A percentile compares a stretch with the other conserved stretches of the same genome.
These are phyloP conservation scores for Metschnikowia orientalis DNA, from an alignment of 805 yeast species.

Conservation along the genomic window DNA sequence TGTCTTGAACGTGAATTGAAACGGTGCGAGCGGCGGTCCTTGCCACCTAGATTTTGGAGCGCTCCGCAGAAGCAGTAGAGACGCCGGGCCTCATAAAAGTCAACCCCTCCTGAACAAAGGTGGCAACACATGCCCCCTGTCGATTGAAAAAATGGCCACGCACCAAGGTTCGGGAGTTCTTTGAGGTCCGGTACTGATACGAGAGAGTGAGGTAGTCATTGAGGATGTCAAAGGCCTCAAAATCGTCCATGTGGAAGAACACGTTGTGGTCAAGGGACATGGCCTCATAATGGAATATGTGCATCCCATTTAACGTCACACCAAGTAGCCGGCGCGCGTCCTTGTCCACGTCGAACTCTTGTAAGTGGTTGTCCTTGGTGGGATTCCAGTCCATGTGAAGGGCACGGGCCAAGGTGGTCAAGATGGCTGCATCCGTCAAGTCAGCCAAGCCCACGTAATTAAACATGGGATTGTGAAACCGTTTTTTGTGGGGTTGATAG, in stretches of 20 bases:
- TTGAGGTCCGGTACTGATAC: constrained; percentile 33
- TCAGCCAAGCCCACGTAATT: constrained; percentile 37
- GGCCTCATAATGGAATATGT: constrained; percentile 39
- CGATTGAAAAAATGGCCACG: constrained; percentile 34
- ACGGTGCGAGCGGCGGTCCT: background rate
- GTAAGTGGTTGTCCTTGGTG: constrained; percentile 26
- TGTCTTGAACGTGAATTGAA: background rate
- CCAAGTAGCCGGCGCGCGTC: constrained; percentile 28
- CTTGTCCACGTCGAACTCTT: constrained; percentile 28
- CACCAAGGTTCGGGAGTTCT: constrained; percentile 34
- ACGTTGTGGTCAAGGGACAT: constrained; percentile 44
- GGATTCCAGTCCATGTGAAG: constrained; percentile 43
- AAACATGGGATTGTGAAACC: constrained; percentile 23
- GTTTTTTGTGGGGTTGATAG: constrained; percentile 19
- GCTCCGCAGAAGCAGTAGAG: constrained; percentile 6
- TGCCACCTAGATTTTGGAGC: constrained; percentile 3
- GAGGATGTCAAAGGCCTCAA: constrained; percentile 25
- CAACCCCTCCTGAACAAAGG: constrained; percentile 41
- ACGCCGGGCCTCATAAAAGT: constrained; percentile 29
- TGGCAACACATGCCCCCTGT: constrained; percentile 31
- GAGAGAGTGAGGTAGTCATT: constrained; percentile 35
- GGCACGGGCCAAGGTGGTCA: constrained; percentile 40
- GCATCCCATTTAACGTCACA: constrained; percentile 14
- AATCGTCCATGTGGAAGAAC: constrained; percentile 34
- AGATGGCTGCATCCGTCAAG: constrained; percentile 35